A percentile compares a stretch with the other conserved stretches of the same genome.
phyloP scores from a whole-genome alignment of 768 basidiomycete genomes.

The Pulveroboletus frians region DNA sequence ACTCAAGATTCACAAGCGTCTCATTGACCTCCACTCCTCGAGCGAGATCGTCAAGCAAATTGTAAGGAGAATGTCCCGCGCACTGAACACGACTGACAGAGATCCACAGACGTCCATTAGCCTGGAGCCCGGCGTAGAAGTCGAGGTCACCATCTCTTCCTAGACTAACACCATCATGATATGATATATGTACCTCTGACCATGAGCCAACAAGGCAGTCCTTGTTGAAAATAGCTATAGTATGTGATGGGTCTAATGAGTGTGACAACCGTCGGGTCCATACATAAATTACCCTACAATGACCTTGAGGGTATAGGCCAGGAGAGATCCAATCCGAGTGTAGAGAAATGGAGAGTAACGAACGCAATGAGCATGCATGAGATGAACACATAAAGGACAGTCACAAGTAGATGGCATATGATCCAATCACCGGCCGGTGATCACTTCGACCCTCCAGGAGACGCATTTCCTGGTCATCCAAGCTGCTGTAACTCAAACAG shows the following conservation, averaged over 20 bases:
- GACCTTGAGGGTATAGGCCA: constrained; percentile 17
- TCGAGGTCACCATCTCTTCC: constrained; percentile 93
- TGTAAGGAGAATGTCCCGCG: constrained; percentile 46
- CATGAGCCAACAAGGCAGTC: not conserved
- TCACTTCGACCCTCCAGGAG: constrained; percentile 75
- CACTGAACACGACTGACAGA: constrained; percentile 1
- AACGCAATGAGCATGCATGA: constrained; percentile 12
- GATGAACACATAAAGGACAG: not conserved
- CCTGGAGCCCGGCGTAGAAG: constrained; percentile 98
- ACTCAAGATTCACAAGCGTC: constrained; percentile 98
- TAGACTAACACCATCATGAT: constrained; percentile 28
- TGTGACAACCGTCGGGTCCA: constrained; percentile 3
- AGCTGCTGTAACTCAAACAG: constrained; percentile 66
- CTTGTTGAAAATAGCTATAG: not conserved
- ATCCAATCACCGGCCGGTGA: constrained; percentile 81
- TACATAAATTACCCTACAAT: constrained; percentile 17
- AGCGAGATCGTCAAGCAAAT: constrained; percentile 99
- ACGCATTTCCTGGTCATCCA: constrained; percentile 73
- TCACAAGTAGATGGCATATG: constrained; percentile 65
- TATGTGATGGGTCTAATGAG: constrained; percentile 10
- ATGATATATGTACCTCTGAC: not conserved
- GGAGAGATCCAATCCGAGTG: constrained; percentile 4
- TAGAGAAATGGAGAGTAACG: not conserved
- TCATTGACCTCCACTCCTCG: constrained; percentile 98
- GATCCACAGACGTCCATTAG: constrained; percentile 84